Evolutionary conservation across 805 yeast species (phyloP).

Genomic region (Suhomyces kilbournensis): DNA sequence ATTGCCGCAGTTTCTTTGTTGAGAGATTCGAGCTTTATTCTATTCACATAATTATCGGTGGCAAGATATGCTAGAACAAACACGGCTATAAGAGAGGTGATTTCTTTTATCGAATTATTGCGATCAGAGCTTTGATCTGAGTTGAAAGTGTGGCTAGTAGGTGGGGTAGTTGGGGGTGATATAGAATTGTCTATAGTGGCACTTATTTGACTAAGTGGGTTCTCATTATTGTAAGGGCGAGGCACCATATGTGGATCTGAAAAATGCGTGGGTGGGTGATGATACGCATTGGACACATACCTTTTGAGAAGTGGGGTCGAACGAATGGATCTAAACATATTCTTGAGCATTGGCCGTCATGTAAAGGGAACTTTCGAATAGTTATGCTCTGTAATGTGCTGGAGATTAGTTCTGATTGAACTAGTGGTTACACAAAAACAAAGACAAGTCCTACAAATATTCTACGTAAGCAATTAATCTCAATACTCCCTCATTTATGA

Average conservation of each 20-base stretch:
- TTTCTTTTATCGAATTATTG: slow-evolving; percentile 28
- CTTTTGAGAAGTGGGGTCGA: not conserved
- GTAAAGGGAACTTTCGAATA: not conserved
- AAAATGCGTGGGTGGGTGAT: slow-evolving; percentile 1
- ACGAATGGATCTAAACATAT: not conserved
- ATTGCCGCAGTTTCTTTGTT: slow-evolving; percentile 35
- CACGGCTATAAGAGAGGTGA: slow-evolving; percentile 42
- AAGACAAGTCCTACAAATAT: not conserved
- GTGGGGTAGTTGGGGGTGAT: not conserved
- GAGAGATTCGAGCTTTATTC: slow-evolving; percentile 37
- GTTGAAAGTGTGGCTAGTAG: not conserved
- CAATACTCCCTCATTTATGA: not conserved
- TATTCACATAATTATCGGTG: slow-evolving; percentile 46
- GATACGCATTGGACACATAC: not conserved
- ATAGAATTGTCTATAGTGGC: not conserved
- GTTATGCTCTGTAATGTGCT: not conserved
- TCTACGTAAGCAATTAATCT: not conserved
- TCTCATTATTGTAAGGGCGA: not conserved
- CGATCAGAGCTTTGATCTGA: slow-evolving; percentile 1
- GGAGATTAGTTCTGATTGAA: not conserved
- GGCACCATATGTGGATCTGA: slow-evolving; percentile 1
- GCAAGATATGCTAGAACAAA: slow-evolving; percentile 47
- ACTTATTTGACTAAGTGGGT: not conserved
- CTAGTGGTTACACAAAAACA: not conserved
- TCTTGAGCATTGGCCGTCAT: not conserved